These are phyloP conservation scores for Alternaria dauci DNA, from an alignment of 2,329 filamentous ascomycete species.

Conservation along the genomic window DNA sequence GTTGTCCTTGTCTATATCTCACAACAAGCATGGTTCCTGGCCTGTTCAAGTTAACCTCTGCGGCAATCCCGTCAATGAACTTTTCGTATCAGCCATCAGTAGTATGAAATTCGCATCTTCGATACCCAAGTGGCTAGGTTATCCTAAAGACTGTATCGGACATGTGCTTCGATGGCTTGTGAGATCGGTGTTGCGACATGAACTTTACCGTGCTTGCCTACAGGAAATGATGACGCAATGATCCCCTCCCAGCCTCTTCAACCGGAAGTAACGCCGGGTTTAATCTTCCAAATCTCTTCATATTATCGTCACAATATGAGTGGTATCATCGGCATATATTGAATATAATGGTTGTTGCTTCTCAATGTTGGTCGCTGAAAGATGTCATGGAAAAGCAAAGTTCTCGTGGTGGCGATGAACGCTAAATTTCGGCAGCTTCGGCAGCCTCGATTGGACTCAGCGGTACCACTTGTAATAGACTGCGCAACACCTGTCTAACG, in stretches of 20 bases:
- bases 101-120: not conserved
- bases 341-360: not conserved
- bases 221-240: not conserved
- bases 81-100: not conserved
- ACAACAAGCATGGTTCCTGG: not conserved
- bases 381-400: not conserved
- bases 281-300: not conserved
- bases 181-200: not conserved
- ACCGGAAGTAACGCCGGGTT: not conserved
- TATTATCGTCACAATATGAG: not conserved
- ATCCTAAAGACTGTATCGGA: not conserved
- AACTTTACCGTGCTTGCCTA: not conserved
- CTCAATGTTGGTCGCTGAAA: not conserved
- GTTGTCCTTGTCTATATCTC: not conserved
- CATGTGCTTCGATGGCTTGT: not conserved
- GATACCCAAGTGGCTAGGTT: not conserved
- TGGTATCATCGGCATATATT: not conserved
- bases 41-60: not conserved
- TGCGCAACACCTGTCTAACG: not conserved
- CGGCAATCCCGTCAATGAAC: not conserved
- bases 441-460: not conserved
- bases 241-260: not conserved
- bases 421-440: slow-evolving; percentile 2
- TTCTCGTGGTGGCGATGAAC: slow-evolving; percentile 2
- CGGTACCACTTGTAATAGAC: not conserved